A percentile compares a stretch with the other conserved stretches of the same genome.
phyloP scores from a whole-genome alignment of 805 yeast genomes.

The Pachysolen tannophilus region DNA sequence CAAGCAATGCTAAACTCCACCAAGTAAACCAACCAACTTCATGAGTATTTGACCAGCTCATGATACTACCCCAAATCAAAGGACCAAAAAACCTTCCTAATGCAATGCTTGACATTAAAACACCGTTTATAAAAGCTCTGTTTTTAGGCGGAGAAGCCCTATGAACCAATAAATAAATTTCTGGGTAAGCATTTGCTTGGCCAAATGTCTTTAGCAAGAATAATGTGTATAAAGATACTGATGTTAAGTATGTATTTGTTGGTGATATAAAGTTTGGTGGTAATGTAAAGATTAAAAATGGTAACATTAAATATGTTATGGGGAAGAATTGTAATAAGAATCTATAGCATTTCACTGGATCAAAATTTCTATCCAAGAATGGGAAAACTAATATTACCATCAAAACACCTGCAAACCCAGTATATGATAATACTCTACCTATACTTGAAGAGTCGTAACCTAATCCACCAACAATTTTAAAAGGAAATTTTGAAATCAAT shows the following conservation, averaged over 20 bases:
- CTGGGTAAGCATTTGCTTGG: constrained; percentile 43
- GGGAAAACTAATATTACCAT: constrained; percentile 45
- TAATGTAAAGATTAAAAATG: constrained; percentile 38
- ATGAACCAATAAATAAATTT: constrained; percentile 43
- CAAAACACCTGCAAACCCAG: constrained; percentile 47
- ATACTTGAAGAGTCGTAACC: constrained; percentile 38
- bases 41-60: constrained; percentile 8
- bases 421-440: constrained; percentile 41
- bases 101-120: constrained; percentile 44
- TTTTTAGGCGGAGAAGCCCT: constrained; percentile 44
- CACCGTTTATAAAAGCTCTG: constrained; percentile 53
- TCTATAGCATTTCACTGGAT: constrained; percentile 35
- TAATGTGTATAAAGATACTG: constrained; percentile 19
- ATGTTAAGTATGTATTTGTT: background rate
- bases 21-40: constrained; percentile 10
- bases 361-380: constrained; percentile 36
- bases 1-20: constrained; percentile 9
- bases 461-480: constrained; percentile 43
- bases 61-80: constrained; percentile 39
- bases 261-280: constrained; percentile 10
- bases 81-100: constrained; percentile 54
- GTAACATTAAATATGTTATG: constrained; percentile 34
- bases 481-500: constrained; percentile 35
- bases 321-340: constrained; percentile 34
- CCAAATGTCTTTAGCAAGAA: constrained; percentile 22